Conservation (phyloP, 2,329 filamentous ascomycete species). For the Pseudogymnoascus sp. region DNA sequence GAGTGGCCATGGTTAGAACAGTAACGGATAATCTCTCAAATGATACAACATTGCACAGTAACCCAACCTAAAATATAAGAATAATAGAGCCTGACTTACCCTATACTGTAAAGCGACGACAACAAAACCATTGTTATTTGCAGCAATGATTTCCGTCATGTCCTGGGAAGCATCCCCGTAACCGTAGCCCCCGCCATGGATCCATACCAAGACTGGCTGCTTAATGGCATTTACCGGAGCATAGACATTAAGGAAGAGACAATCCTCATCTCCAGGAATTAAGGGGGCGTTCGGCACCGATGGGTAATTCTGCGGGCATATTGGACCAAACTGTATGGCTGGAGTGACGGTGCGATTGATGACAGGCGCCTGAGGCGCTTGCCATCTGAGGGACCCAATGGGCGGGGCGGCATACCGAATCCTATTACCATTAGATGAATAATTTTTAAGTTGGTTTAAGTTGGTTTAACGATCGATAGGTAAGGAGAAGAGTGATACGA, state of each 20-base stretch:
- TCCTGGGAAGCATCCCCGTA: conserved; percentile 7
- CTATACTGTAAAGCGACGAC: conserved; percentile 42
- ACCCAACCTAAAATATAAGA: background rate
- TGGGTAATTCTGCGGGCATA: background rate
- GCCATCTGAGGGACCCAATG: conserved; percentile 8
- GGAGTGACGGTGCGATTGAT: conserved; percentile 15
- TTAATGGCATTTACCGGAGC: conserved; percentile 19
- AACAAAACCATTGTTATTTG: conserved; percentile 38
- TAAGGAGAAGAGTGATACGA: background rate
- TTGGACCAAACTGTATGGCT: background rate
- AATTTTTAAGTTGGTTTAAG: no score
- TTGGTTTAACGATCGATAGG: background rate
- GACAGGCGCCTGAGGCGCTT: conserved; percentile 23
- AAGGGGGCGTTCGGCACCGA: background rate
- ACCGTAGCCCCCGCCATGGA: conserved; percentile 19
- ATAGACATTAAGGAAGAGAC: conserved; percentile 27
- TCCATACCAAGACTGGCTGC: conserved; percentile 24
- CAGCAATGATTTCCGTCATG: conserved; percentile 34
- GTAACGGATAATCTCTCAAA: background rate
- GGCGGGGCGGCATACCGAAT: conserved; percentile 7
- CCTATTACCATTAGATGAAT: conserved; percentile 9
- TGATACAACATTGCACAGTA: background rate
- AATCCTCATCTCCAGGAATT: conserved; percentile 24
- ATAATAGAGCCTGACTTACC: background rate
- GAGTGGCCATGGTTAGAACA: background rate